Evolutionary conservation across 163 green algal species (phyloP).

Genomic region (Smithsoniella earleae): DNA sequence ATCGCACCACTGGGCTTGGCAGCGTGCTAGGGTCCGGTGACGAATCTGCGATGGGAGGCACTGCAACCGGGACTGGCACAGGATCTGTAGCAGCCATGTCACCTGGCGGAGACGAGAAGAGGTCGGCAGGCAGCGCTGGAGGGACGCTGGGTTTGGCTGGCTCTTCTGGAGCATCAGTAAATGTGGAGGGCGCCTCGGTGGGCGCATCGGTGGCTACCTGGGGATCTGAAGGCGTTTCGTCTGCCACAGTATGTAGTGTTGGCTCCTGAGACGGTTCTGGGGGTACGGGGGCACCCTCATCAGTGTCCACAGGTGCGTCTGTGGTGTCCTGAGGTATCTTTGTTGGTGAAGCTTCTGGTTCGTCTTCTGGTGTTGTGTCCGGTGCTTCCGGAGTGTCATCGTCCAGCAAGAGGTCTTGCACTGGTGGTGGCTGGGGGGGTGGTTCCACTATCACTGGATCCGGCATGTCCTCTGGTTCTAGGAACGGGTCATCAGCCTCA

Average conservation of each 20-base stretch:
- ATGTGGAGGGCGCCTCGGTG: not conserved
- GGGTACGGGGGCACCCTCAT: not conserved
- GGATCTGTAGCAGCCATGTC: not conserved
- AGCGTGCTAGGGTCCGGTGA: not conserved
- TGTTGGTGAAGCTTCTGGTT: not conserved
- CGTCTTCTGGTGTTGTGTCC: not conserved
- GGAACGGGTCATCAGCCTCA: slow-evolving; percentile 7
- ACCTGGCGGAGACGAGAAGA: slow-evolving; percentile 1
- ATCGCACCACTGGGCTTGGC: not conserved
- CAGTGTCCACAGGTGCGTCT: not conserved
- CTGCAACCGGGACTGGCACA: not conserved
- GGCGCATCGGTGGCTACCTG: not conserved
- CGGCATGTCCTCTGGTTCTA: slow-evolving; percentile 16
- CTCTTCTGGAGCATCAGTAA: not conserved
- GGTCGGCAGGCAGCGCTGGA: not conserved
- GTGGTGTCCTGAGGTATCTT: not conserved
- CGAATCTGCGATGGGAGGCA: not conserved
- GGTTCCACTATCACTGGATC: not conserved
- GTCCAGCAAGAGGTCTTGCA: not conserved
- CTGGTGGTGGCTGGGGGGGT: not conserved
- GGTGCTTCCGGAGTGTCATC: too few species aligned
- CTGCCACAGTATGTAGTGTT: not conserved
- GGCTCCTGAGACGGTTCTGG: not conserved
- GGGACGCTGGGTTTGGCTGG: not conserved
- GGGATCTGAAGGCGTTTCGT: not conserved